Conservation (phyloP, 1,284 basidiomycete genomes). For the Cerioporus squamosus region DNA sequence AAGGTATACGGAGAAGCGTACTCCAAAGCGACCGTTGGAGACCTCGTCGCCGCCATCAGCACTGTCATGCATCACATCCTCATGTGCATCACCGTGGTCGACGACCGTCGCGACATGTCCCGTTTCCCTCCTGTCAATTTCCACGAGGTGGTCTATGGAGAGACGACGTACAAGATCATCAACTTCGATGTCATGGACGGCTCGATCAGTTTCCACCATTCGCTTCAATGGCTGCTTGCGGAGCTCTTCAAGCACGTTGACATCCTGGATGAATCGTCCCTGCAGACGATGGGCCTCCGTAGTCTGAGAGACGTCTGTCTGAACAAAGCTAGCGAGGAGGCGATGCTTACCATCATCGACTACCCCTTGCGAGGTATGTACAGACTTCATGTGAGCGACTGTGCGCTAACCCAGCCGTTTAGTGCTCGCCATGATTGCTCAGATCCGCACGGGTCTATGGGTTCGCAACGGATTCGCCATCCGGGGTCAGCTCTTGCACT, state of each 20-base stretch:
- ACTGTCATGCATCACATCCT: slow-evolving; percentile 78
- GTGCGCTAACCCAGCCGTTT: slow-evolving; percentile 3
- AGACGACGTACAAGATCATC: slow-evolving; percentile 63
- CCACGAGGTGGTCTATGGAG: slow-evolving; percentile 70
- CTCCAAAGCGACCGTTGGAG: slow-evolving; percentile 54
- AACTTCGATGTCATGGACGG: slow-evolving; percentile 82
- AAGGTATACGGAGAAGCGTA: slow-evolving; percentile 89
- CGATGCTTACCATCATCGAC: slow-evolving; percentile 77
- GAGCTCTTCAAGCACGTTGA: slow-evolving; percentile 88
- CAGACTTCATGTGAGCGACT: not conserved
- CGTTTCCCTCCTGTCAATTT: slow-evolving; percentile 66
- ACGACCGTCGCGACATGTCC: slow-evolving; percentile 66
- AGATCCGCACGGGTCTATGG: slow-evolving; percentile 96
- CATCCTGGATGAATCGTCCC: slow-evolving; percentile 58
- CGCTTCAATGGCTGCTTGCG: slow-evolving; percentile 90
- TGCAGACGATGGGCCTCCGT: slow-evolving; percentile 53
- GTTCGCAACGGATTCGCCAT: slow-evolving; percentile 97
- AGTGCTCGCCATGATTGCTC: slow-evolving; percentile 91
- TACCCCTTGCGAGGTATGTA: slow-evolving; percentile 83
- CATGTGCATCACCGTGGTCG: slow-evolving; percentile 66
- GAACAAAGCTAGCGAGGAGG: slow-evolving; percentile 61
- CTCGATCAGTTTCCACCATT: slow-evolving; percentile 94
- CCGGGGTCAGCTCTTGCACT: slow-evolving; percentile 94
- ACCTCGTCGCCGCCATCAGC: slow-evolving; percentile 72
- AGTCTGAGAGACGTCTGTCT: slow-evolving; percentile 67